Evolutionary conservation across 257 asterid genomes (phyloP).

Genomic region (Nicotiana sylvestris): DNA sequence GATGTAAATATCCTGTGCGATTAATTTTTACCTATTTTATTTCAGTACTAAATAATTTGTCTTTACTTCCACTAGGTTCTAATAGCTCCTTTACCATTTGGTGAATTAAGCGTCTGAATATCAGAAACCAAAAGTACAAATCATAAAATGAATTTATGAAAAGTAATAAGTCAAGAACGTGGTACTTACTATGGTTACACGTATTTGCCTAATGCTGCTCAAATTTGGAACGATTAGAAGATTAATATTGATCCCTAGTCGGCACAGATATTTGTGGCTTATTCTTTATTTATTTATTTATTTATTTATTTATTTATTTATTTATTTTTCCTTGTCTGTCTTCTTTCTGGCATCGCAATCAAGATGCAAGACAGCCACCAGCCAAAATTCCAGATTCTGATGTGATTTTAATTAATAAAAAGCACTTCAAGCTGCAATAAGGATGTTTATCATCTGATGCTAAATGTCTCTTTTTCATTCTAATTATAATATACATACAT

Average conservation of each 20-base stretch:
- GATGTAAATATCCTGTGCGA: too few relatives aligned
- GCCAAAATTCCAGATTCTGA: conserved; percentile 42
- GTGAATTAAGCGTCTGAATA: neutral
- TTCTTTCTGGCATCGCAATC: conserved; percentile 12
- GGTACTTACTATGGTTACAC: neutral
- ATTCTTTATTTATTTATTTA: neutral
- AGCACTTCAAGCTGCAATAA: neutral
- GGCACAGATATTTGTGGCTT: neutral
- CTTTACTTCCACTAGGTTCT: neutral
- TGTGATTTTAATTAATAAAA: neutral
- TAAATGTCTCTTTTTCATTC: neutral
- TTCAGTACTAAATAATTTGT: too few relatives aligned
- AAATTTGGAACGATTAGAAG: neutral
- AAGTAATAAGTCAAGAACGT: neutral
- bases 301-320: neutral
- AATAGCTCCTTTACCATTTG: too few relatives aligned
- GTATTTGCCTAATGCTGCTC: neutral
- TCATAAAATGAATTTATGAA: neutral
- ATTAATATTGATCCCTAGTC: neutral
- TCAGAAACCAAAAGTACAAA: too few relatives aligned
- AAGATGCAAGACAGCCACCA: conserved; percentile 39
- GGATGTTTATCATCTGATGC: neutral
- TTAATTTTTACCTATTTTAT: too few relatives aligned
- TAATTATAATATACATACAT: neutral
- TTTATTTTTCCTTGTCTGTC: neutral